Percentiles rank a stretch among this genome's conserved stretches.
Evolutionary conservation across 176 grass and related monocot genomes (phyloP).

Genomic region (Metroxylon sagu): DNA sequence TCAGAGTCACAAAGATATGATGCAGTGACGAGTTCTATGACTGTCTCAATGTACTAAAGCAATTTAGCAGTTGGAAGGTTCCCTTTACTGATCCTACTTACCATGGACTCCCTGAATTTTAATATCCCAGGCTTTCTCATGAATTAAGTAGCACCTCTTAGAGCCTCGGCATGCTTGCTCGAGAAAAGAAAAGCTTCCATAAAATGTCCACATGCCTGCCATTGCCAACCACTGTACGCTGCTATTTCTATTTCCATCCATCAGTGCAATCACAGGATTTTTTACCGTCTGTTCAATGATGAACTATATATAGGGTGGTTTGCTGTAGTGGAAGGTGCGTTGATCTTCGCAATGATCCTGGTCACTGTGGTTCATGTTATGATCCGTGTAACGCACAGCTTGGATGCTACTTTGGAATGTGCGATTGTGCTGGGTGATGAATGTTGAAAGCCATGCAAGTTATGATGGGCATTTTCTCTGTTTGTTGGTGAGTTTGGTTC

Average conservation of each 20-base stretch:
- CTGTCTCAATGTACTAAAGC: too few relatives aligned
- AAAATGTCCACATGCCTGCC: slow-evolving; percentile 11
- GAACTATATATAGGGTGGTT: background rate
- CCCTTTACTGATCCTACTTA: too few relatives aligned
- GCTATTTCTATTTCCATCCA: slow-evolving; percentile 7
- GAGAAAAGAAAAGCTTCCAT: background rate
- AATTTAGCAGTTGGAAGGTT: too few relatives aligned
- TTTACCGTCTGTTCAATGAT: background rate
- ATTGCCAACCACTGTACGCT: background rate
- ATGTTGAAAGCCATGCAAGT: too few relatives aligned
- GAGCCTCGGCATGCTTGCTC: background rate
- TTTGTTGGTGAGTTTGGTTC: too few relatives aligned
- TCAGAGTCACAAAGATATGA: too few relatives aligned
- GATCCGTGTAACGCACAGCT: background rate
- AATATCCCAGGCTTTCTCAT: too few relatives aligned
- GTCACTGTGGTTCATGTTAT: slow-evolving; percentile 17
- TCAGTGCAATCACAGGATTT: slow-evolving; percentile 1
- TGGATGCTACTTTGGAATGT: slow-evolving; percentile 15
- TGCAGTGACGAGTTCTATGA: too few relatives aligned
- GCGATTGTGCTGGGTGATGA: slow-evolving; percentile 4
- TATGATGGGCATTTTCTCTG: too few relatives aligned
- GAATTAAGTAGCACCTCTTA: background rate
- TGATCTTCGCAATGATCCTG: background rate
- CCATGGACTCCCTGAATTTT: too few relatives aligned
- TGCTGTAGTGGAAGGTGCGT: slow-evolving; percentile 13